Conservation (phyloP, 2,329 filamentous ascomycete species). For the Aureobasidium lini region DNA sequence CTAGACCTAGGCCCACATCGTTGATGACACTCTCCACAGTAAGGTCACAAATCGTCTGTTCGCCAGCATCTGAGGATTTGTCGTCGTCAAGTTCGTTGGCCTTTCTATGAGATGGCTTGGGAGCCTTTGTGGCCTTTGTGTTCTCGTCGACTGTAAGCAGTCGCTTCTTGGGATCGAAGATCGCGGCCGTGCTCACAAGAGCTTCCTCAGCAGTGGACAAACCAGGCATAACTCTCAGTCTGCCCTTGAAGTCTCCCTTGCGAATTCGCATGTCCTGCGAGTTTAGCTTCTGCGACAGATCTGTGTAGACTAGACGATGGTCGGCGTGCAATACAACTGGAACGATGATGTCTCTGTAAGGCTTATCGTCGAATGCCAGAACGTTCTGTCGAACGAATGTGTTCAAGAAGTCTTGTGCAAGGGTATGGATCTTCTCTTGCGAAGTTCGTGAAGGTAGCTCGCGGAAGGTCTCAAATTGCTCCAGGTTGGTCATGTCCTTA, state of each 20-base stretch:
- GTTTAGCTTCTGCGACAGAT: constrained; percentile 48
- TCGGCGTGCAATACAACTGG: constrained; percentile 38
- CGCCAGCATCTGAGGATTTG: too few relatives aligned
- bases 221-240: neutral
- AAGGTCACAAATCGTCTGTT: too few relatives aligned
- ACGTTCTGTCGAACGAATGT: constrained; percentile 42
- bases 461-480: constrained; percentile 49
- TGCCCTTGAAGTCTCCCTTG: constrained; percentile 16
- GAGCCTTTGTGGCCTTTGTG: too few relatives aligned
- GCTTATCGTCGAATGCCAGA: constrained; percentile 34
- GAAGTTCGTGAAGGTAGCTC: constrained; percentile 43
- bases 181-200: neutral
- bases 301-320: constrained; percentile 48
- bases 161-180: neutral
- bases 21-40: too few relatives aligned
- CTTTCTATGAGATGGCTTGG: too few relatives aligned
- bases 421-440: constrained; percentile 43
- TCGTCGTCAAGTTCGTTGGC: too few relatives aligned
- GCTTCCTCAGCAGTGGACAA: neutral
- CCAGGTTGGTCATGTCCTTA: constrained; percentile 42
- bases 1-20: too few relatives aligned
- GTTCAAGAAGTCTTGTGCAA: constrained; percentile 50
- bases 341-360: constrained; percentile 36
- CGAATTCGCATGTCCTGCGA: constrained; percentile 42
- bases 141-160: neutral